Conservation (phyloP, 306 rosid species). For the Echinosophora koreensis region DNA sequence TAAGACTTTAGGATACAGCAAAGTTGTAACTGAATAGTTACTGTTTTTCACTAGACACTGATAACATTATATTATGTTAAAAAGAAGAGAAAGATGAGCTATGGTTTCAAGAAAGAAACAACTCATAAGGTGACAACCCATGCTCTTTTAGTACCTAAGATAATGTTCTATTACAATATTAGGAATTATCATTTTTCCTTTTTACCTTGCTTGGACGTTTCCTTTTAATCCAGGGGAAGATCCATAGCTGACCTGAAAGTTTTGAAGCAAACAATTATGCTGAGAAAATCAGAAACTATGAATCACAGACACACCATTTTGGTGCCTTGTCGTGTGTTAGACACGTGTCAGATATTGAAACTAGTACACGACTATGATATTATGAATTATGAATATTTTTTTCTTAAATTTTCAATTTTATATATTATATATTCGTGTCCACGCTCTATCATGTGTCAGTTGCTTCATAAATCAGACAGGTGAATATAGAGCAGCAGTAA, state of each 20-base stretch:
- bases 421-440: too few species aligned
- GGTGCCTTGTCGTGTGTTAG: too few species aligned
- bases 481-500: constrained; percentile 20
- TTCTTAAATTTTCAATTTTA: too few species aligned
- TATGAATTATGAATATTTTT: too few species aligned
- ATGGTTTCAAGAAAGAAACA: background rate
- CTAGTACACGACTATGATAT: too few species aligned
- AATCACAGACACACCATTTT: background rate
- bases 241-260: constrained; percentile 62
- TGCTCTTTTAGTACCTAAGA: background rate
- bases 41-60: background rate
- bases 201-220: constrained; percentile 69
- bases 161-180: constrained; percentile 14
- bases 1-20: background rate
- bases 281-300: constrained; percentile 10
- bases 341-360: too few species aligned
- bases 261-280: constrained; percentile 29
- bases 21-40: background rate
- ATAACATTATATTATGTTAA: background rate
- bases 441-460: too few species aligned
- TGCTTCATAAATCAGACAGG: background rate
- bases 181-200: background rate
- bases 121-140: background rate
- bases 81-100: background rate
- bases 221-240: constrained; percentile 63